Evolutionary conservation across 305 asterid species (phyloP).

Genomic region (Solanum hybrid): DNA sequence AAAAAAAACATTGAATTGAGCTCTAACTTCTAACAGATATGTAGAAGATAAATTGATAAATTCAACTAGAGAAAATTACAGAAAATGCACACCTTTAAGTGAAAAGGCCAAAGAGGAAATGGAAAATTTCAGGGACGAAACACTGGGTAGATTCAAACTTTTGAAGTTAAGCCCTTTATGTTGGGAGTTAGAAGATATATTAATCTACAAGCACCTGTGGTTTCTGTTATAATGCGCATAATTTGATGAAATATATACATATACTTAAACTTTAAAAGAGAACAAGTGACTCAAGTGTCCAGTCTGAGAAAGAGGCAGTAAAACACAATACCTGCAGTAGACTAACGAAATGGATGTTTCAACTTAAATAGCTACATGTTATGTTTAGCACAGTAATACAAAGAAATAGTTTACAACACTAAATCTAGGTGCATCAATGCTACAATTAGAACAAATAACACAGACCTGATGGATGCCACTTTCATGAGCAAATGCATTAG

Average conservation of each 20-base stretch:
- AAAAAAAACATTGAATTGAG: neutral
- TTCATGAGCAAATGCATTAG: constrained; percentile 98
- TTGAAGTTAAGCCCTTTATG: neutral
- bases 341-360: neutral
- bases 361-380: neutral
- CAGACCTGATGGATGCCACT: constrained; percentile 98
- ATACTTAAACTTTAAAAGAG: neutral
- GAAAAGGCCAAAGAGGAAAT: neutral
- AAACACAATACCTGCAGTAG: neutral
- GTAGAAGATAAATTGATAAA: neutral
- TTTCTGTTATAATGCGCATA: neutral
- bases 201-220: neutral
- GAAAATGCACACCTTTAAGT: neutral
- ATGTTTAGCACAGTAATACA: neutral
- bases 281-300: neutral
- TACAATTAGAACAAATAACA: neutral
- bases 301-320: neutral
- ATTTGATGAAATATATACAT: neutral
- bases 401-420: constrained; percentile 64
- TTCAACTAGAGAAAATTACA: neutral
- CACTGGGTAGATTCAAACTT: neutral
- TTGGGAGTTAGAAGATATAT: neutral
- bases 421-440: constrained; percentile 2
- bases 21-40: neutral
- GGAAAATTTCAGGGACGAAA: neutral